Base-by-base conservation (phyloP, 2,329 filamentous ascomycete species). In the Penicillium frequentans region DNA sequence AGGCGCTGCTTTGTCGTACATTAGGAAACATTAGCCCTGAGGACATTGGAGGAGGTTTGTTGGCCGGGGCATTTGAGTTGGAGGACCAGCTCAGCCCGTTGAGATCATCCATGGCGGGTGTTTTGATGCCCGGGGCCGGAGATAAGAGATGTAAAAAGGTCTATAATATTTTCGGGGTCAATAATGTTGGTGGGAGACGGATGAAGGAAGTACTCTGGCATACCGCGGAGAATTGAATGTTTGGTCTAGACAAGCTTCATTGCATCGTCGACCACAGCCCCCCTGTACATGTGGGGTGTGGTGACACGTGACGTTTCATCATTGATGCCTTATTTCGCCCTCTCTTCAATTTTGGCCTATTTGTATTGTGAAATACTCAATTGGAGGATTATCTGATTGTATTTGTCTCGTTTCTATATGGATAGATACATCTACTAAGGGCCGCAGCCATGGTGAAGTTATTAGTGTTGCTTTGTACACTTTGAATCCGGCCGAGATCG, bases 51-150 rank as follows among this genome's bases (percentile, higher is more conserved):
- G 73, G 69, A 24, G 71, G 71, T 52, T 76, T 78, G 51, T 64
- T 68, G 51, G 59, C 19, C 55, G 70, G 44, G 35, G 68, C 66
- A 55, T 70, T 69, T 37, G 70, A 65, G 62, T 66, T 73, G 59
- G 74, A 73, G 58, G 74, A 73, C 78, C 78, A 81, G 62, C 71
- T 75, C 63, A 81, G 65, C 52, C 78, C 77, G 55, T 72, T 76
- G 39, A 81, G 70, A 61, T 81, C 79, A 50, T 81, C 78, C 79
- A 81, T 81, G 53, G 55, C 59, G 60, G 58, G 63, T 47, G 24
- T 45, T 49, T 44, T 52, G 31, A 21, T 46, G 48, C 39, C 52
- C 49, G 39, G 43, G 24, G 42, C 49, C 49, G 27, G 31, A 46
- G 42, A 26, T 26, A 8, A 6, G 19, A 43, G 21, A 29, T 27